Evolutionary conservation across 2,329 filamentous ascomycete genomes (phyloP).

Genomic region (Xylaria multiplex): DNA sequence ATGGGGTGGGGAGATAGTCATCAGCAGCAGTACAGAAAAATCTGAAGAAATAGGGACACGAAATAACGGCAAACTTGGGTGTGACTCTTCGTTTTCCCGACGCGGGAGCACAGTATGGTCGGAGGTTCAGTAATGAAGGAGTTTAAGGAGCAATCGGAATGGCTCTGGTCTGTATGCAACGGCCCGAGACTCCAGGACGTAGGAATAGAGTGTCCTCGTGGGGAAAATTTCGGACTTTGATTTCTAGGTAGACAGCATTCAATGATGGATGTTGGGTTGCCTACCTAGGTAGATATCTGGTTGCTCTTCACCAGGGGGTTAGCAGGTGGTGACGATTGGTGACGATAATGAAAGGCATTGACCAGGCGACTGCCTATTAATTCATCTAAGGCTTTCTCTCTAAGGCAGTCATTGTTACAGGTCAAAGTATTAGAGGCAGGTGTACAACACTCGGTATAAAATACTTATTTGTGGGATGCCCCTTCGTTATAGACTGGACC

Average conservation of each 20-base stretch:
- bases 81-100: neutral
- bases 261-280: neutral
- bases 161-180: slow-evolving; percentile 5
- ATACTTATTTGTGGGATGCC: neutral
- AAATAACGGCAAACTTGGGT: neutral
- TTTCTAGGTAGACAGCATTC: no score
- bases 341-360: neutral
- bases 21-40: neutral
- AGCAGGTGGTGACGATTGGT: neutral
- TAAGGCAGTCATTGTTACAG: neutral
- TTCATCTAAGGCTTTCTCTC: neutral
- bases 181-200: neutral
- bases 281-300: neutral
- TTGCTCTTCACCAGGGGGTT: neutral
- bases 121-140: neutral
- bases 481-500: neutral
- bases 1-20: neutral
- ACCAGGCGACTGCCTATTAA: slow-evolving; percentile 8
- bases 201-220: neutral
- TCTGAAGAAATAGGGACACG: neutral
- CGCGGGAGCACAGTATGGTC: neutral
- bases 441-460: neutral
- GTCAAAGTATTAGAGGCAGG: neutral
- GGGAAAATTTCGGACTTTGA: no score
- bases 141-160: neutral